Evolutionary conservation across 192 early-diverging fungal genomes (phyloP), one percentile per base, ranked within the genome.

Genomic region (Geranomyces variabilis): DNA sequence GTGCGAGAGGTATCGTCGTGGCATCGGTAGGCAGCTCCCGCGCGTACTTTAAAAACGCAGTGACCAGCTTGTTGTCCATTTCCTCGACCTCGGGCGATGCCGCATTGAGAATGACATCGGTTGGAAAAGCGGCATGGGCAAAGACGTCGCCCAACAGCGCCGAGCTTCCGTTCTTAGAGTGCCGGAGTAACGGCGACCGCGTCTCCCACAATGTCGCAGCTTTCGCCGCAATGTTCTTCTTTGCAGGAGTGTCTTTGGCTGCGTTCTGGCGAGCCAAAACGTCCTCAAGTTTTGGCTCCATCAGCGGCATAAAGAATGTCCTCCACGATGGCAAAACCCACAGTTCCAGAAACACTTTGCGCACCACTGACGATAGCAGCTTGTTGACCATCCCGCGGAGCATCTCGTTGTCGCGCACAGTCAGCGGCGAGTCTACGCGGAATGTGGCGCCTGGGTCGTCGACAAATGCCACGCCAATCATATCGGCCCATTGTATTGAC

Each of bases 241-340:
- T 71, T 31, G 21, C 31, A 5, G 67, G 48, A 8, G 68, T 47
- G 15, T 45, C 66, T 44, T 70, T 69, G 17, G 47, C 67, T 22
- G 67, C 61, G n/a, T 63, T 22, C 30, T 31, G 29, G 0, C 74
- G 58, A 30, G 74, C 74, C 33, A 64, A 29, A 10, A 75, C 36
- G 41, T 70, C 67, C 73, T 74, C 80, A 13, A 68, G 55, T 19
- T 71, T 71, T 30, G 85, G 85, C 46, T 80, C 79, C 80, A 87
- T 82, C 19, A 82, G 67, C 12, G 83, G 83, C 72, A 87, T 63
- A 69, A 83, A 87, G 21, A 82, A 71, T 19, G 75, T 82, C 47
- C 86, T 64, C 83, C 78, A 84, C n/a, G 71, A 65, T 9, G 83
- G 86, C 44, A 87, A 58, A 19, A 87, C 86, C 86, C 86, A 87